A percentile compares a stretch with the other conserved stretches of the same genome.
Conservation (phyloP, 495 filamentous ascomycete genomes). For the Ramalina intermedia region DNA sequence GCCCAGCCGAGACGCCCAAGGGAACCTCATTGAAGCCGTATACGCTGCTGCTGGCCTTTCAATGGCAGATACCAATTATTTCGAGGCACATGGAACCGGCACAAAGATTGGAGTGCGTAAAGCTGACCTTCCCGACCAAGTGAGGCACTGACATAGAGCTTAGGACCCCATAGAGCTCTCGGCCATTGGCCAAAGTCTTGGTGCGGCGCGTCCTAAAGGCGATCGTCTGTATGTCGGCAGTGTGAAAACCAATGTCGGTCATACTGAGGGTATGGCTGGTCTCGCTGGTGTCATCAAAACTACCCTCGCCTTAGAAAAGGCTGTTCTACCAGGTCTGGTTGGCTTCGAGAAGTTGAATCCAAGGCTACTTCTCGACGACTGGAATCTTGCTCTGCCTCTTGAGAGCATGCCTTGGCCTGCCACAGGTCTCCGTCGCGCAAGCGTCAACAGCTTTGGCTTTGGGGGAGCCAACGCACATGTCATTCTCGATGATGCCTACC, state of each 20-base stretch:
- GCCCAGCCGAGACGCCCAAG: slow-evolving; percentile 27
- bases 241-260: slow-evolving; percentile 38
- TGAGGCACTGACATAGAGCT: background rate
- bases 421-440: slow-evolving; percentile 31
- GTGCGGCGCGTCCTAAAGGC: background rate
- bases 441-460: slow-evolving; percentile 48
- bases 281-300: slow-evolving; percentile 44
- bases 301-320: slow-evolving; percentile 33
- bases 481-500: slow-evolving; percentile 31
- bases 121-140: background rate
- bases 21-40: slow-evolving; percentile 27
- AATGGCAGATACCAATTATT: slow-evolving; percentile 26
- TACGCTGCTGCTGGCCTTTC: slow-evolving; percentile 25
- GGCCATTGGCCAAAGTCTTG: background rate
- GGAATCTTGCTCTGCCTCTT: slow-evolving; percentile 14
- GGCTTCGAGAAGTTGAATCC: slow-evolving; percentile 34
- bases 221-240: slow-evolving; percentile 23
- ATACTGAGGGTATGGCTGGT: slow-evolving; percentile 38
- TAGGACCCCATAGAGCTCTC: slow-evolving; percentile 1
- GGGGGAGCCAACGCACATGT: slow-evolving; percentile 44
- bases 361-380: slow-evolving; percentile 23
- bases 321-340: slow-evolving; percentile 36
- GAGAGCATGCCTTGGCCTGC: slow-evolving; percentile 10
- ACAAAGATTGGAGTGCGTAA: slow-evolving; percentile 33
- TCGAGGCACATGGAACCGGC: slow-evolving; percentile 24